phyloP scores from a whole-genome alignment of 2,329 filamentous ascomycete genomes.

The Diaporthe amygdali region DNA sequence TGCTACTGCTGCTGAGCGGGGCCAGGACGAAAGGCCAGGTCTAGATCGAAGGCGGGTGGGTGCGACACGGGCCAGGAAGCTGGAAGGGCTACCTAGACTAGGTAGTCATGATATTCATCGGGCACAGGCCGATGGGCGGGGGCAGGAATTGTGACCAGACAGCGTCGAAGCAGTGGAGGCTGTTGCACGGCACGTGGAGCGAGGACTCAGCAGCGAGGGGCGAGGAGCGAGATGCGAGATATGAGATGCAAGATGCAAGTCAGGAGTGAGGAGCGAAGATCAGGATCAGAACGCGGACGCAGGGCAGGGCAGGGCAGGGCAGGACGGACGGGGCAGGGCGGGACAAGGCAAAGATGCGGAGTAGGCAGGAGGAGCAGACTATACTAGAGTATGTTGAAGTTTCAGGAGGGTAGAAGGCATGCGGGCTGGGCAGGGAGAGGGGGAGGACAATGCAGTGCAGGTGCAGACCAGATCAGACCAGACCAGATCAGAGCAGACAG shows the following conservation, averaged over 20 bases:
- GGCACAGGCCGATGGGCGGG: not conserved
- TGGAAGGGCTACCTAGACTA: not conserved
- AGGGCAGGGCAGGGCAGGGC: not conserved
- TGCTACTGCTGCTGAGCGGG: not conserved
- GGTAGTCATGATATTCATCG: conserved; percentile 10
- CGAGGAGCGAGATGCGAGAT: not conserved
- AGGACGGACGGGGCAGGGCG: no score
- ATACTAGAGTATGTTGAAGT: no score
- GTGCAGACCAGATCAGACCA: not conserved
- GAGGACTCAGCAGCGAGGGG: not conserved
- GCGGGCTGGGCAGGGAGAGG: not conserved
- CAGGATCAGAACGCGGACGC: not conserved
- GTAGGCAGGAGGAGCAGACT: not conserved
- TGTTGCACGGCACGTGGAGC: not conserved
- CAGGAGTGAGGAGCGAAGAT: not conserved
- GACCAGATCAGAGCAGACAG: no score
- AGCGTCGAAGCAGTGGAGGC: not conserved
- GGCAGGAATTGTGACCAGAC: not conserved
- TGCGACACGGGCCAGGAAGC: not conserved
- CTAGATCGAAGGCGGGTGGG: not conserved
- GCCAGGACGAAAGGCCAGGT: not conserved
- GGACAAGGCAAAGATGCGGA: not conserved
- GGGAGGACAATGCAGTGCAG: not conserved
- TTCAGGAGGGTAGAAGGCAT: conserved; percentile 6
- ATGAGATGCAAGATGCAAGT: not conserved